Conservation (phyloP, 768 basidiomycete species). For the Boletus patriciae region DNA sequence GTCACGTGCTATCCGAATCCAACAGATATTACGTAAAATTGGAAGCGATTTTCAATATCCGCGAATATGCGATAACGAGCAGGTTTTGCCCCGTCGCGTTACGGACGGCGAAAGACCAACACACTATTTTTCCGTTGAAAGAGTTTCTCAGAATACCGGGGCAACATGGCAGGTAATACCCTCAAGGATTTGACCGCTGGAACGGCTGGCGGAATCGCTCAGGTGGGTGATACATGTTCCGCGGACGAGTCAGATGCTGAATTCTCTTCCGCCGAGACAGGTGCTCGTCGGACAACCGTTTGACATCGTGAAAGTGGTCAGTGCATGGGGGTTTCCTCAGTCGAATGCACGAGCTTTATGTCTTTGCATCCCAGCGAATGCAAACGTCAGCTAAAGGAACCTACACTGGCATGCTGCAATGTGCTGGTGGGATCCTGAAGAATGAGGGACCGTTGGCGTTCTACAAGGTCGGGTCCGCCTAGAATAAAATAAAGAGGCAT, state of each 20-base stretch:
- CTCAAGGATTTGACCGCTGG: slow-evolving; percentile 87
- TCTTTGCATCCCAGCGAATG: slow-evolving; percentile 63
- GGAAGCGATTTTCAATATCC: slow-evolving; percentile 12
- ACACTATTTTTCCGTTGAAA: neutral
- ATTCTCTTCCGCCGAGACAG: slow-evolving; percentile 37
- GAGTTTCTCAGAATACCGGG: slow-evolving; percentile 9
- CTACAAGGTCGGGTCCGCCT: slow-evolving; percentile 68
- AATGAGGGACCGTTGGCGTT: slow-evolving; percentile 93
- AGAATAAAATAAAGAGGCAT: neutral
- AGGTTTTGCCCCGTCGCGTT: slow-evolving; percentile 5
- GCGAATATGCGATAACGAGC: slow-evolving; percentile 20
- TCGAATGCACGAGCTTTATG: slow-evolving; percentile 3
- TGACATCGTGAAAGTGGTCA: slow-evolving; percentile 95
- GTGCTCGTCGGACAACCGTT: slow-evolving; percentile 93
- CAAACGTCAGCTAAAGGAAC: slow-evolving; percentile 92
- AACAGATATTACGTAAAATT: slow-evolving; percentile 8
- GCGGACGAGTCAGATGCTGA: neutral
- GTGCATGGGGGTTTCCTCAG: slow-evolving; percentile 31
- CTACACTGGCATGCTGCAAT: slow-evolving; percentile 83
- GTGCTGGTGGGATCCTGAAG: slow-evolving; percentile 85
- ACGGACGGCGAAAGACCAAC: neutral
- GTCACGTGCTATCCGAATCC: slow-evolving; percentile 17
- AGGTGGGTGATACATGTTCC: slow-evolving; percentile 46
- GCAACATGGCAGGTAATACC: slow-evolving; percentile 48
- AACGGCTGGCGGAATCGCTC: slow-evolving; percentile 87